Base-by-base conservation (phyloP, 2,329 filamentous ascomycete genomes). In the Huntiella moniliformis region DNA sequence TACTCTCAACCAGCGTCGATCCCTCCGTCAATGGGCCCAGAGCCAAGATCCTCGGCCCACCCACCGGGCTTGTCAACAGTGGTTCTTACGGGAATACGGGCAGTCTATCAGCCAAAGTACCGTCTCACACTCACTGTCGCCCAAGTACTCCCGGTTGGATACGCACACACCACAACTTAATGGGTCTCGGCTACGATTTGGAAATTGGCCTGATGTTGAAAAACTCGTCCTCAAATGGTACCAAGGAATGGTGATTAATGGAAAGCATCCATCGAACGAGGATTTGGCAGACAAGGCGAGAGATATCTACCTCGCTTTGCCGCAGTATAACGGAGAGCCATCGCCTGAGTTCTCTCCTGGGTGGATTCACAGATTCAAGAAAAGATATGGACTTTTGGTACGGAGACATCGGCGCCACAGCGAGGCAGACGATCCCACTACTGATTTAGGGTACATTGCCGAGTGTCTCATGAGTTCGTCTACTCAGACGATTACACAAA, bases 361-460 rank as follows among this genome's bases (percentile, higher is more conserved):
- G 36, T 77, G 73, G 73, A 76, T 77, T 48, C 73, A 77, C 53
- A 66, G 73, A 33, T 77, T 77, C 60, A 77, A 77, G 60, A 76
- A 75, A 56, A 66, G 73, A 8, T 77, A 77, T 49, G 71, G 72
- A 0, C 61, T 77, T 12, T 61, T 77, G 13, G 67, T 75, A 40
- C 58, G 71, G 33, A 68, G 72, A 44, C 71, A 74, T 53, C 67
- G 71, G 15, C 66, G 71, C 1, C 67, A 68, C 52, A 65, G 65
- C 15, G 66, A 66, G 42, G 63, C 61, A 1, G 62, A 62, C 13
- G 68, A 71, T 52, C 63, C 65, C 1, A 68, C 68, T 38, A 67
- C 72, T 45, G 71, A 77, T 53, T 66, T 79, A 31, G 63, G 63
- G 38, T 79, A 78, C 56, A 63, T 79, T 3, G 65, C 72, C 54